Conservation (phyloP, 257 asterid genomes). For the Solanum pimpinellifolium region DNA sequence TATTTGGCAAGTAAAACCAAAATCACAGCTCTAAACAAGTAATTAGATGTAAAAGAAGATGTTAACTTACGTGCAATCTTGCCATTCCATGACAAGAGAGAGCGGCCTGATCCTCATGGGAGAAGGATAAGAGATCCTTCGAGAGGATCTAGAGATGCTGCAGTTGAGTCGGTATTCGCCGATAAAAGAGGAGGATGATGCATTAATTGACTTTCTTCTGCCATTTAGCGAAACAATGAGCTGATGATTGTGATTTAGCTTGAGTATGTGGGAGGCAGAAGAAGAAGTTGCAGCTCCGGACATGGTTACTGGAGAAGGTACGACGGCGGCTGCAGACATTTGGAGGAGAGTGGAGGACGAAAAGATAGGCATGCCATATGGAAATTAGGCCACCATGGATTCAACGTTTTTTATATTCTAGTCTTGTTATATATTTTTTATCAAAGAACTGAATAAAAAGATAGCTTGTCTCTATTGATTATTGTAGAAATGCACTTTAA, state of each 20-base stretch:
- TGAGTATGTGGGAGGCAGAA: neutral
- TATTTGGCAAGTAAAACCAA: neutral
- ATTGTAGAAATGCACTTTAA: neutral
- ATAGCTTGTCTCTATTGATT: neutral
- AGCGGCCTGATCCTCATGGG: constrained; percentile 3
- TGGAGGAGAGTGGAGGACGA: neutral
- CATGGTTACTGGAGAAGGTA: neutral
- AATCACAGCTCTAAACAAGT: neutral
- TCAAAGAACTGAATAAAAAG: neutral
- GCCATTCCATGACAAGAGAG: constrained; percentile 77
- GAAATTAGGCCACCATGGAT: neutral
- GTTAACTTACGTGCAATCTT: constrained; percentile 70
- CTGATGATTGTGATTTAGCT: neutral
- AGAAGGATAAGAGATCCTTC: constrained; percentile 8
- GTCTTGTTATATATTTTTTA: neutral
- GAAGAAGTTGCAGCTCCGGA: neutral
- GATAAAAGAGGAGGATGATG: constrained; percentile 9
- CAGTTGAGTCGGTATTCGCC: constrained; percentile 1
- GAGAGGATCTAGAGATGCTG: constrained; percentile 9
- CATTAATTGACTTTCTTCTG: neutral
- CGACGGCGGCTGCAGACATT: neutral
- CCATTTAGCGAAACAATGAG: neutral
- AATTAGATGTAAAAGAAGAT: neutral
- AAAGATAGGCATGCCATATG: neutral
- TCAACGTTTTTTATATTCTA: neutral